These are phyloP conservation scores for Helicocarpus griseus DNA, from an alignment of 2,329 filamentous ascomycete species.

Conservation along the genomic window DNA sequence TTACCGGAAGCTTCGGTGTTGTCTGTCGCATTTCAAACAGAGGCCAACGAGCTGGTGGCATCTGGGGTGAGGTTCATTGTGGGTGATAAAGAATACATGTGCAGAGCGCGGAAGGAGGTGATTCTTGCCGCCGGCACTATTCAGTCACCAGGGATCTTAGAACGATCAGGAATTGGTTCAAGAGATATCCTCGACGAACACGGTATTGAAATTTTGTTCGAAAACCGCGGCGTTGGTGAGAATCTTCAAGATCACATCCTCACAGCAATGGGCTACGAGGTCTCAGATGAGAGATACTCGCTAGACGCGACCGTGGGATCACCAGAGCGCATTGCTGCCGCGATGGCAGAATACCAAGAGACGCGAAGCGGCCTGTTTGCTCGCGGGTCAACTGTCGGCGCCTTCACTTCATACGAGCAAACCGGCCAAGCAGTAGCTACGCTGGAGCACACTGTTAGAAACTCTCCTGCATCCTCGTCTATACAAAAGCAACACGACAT, in stretches of 20 bases:
- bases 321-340: not conserved
- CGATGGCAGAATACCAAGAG: not conserved
- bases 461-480: not conserved
- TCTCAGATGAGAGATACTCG: not conserved
- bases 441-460: not conserved
- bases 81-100: not conserved
- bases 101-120: constrained; percentile 29
- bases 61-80: constrained; percentile 35
- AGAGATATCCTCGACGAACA: constrained; percentile 24
- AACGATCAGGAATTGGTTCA: constrained; percentile 39
- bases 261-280: not conserved
- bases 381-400: not conserved
- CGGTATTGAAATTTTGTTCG: constrained; percentile 27
- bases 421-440: not conserved
- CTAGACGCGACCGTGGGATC: not conserved
- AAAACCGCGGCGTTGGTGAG: constrained; percentile 31
- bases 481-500: constrained; percentile 7
- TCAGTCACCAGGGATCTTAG: constrained; percentile 36
- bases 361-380: not conserved
- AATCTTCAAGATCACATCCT: constrained; percentile 21
- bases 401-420: constrained; percentile 2
- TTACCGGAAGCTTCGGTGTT: not conserved
- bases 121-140: constrained; percentile 41
- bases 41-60: constrained; percentile 16
- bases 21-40: not conserved